Evolutionary conservation across 495 filamentous ascomycete species (phyloP).

Genomic region (Sporormia fimetaria): DNA sequence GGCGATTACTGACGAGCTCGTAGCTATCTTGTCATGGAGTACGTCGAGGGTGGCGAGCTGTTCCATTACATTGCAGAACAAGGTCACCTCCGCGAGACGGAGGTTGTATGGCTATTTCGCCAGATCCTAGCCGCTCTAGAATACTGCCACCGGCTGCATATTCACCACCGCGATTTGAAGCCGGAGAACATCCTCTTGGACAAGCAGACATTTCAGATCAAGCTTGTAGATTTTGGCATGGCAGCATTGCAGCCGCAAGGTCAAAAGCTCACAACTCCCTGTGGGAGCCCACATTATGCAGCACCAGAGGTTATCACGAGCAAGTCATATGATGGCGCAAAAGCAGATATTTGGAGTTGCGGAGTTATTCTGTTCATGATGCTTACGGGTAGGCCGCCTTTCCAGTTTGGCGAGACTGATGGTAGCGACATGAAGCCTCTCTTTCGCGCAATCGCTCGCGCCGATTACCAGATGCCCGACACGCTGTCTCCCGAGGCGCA

Average conservation of each 20-base stretch:
- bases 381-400: constrained; percentile 69
- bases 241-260: constrained; percentile 75
- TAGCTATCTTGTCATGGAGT: constrained; percentile 96
- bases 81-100: constrained; percentile 59
- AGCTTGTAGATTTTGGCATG: constrained; percentile 97
- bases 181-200: constrained; percentile 93
- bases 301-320: constrained; percentile 78
- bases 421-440: constrained; percentile 47
- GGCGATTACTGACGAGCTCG: constrained; percentile 16
- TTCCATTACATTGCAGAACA: constrained; percentile 65
- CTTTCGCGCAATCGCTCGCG: constrained; percentile 55
- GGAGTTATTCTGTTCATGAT: constrained; percentile 82
- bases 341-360: constrained; percentile 88
- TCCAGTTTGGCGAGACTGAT: constrained; percentile 42
- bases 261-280: constrained; percentile 71
- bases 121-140: constrained; percentile 87
- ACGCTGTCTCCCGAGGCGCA: constrained; percentile 59
- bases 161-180: constrained; percentile 93
- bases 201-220: constrained; percentile 51
- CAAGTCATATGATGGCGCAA: constrained; percentile 63
- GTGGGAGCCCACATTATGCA: constrained; percentile 92
- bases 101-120: constrained; percentile 74
- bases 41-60: constrained; percentile 80
- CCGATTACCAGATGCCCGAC: constrained; percentile 58
- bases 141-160: constrained; percentile 85